Evolutionary conservation across 1,139 yeast genomes (phyloP), one percentile per base, ranked within the genome.

Genomic region (Cylindricascospora bacillispora): DNA sequence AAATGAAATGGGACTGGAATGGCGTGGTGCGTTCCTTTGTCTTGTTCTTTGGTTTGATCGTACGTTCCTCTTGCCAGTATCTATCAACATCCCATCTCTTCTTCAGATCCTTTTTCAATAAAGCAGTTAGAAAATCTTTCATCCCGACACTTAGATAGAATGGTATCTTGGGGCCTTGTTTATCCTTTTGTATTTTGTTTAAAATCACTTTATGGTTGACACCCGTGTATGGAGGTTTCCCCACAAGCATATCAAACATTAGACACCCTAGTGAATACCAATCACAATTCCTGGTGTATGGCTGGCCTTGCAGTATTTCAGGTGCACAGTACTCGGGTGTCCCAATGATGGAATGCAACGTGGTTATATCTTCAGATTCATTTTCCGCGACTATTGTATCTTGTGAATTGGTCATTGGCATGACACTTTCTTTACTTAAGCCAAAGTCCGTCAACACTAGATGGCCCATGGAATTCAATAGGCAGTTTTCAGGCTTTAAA

Each of bases 241-340:
- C 97, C 0, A 93, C 80, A 25, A 89, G 61, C 61, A 89, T 65
- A 54, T 89, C 97, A 52, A 63, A 83, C 18, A 83, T 68, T 5
- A 89, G 82, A 41, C 95, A 83, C 0, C 98, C 97, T 18, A 89
- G 62, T 0, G 95, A 83, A 93, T 97, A 89, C 93, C 95, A 89
- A 52, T 89, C 98, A 7, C 92, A 95, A 6, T 75, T 67, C 40
- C 70, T 76, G 40, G 85, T 89, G 50, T 89, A 89, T n/a, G 78
- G 74, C 39, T 77, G 73, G 15, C 95, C 95, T 31, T 70, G 71
- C 16, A 89, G 58, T 19, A 89, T 80, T 52, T 89, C 97, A 1
- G 98, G 98, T 0, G 97, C 97, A 82, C 86, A 85, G 52, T 85
- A 86, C 54, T 85, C 95, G 0, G 94, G 93, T 0, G 95, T 86